phyloP scores from a whole-genome alignment of 208 protist genomes.

The Novymonas esmeraldas region DNA sequence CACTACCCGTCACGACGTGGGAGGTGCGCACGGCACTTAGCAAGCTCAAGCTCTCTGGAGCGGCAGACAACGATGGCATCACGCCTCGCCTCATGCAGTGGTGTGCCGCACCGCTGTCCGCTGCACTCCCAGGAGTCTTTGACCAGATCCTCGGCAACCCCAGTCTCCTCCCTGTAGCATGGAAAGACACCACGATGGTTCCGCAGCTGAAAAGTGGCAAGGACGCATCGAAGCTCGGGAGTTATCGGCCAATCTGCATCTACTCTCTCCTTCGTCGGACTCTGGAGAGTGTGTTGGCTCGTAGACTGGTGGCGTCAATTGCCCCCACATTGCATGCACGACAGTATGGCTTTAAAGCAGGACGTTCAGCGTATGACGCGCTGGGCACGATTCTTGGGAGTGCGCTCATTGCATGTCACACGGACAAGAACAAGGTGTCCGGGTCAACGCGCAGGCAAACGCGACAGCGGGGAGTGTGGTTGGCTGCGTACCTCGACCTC shows the following conservation, averaged over 20 bases:
- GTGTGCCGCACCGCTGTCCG: background rate
- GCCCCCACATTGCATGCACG: background rate
- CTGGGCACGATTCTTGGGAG: background rate
- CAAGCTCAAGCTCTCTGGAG: background rate
- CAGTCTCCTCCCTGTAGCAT: background rate
- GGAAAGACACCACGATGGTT: background rate
- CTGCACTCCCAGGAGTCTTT: background rate
- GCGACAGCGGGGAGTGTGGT: background rate
- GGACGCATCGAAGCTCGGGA: background rate
- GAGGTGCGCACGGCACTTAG: background rate
- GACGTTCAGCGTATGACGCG: background rate
- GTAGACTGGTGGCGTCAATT: background rate
- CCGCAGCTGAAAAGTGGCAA: background rate
- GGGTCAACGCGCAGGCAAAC: background rate
- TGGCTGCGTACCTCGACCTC: background rate
- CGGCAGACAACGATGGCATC: background rate
- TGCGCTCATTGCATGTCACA: background rate
- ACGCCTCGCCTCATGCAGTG: background rate
- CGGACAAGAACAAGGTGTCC: background rate
- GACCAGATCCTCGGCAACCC: background rate
- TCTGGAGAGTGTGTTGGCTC: background rate
- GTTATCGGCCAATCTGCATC: background rate
- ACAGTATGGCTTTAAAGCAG: background rate
- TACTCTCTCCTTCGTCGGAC: background rate
- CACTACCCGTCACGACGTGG: background rate